A percentile compares a stretch with the other conserved stretches of the same genome.
Evolutionary conservation across 768 basidiomycete genomes (phyloP).

Genomic region (Rhodotorula sphaerocarpa): DNA sequence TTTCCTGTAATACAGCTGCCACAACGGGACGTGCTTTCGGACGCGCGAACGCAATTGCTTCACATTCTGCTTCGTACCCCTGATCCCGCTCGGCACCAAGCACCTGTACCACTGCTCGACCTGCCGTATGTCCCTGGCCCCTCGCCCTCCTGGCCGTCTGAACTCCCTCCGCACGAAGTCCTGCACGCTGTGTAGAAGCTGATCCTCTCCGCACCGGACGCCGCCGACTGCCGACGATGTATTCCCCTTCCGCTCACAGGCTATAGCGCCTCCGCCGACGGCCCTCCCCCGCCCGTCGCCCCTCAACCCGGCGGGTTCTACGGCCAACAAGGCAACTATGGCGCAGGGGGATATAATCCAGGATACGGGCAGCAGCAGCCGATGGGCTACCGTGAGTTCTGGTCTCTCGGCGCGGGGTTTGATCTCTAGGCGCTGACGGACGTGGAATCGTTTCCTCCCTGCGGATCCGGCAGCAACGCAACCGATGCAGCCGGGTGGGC

Average conservation of each 20-base stretch:
- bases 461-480: background rate
- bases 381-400: constrained; percentile 22
- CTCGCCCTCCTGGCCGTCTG: too few species aligned
- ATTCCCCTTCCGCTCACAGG: constrained; percentile 1
- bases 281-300: constrained; percentile 13
- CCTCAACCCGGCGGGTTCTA: constrained; percentile 12
- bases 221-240: too few species aligned
- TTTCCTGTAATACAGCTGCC: background rate
- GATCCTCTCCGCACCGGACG: too few species aligned
- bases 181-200: too few species aligned
- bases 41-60: constrained; percentile 16
- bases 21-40: background rate
- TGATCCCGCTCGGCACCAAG: constrained; percentile 16
- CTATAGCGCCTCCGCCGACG: constrained; percentile 19
- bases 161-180: too few species aligned
- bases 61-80: constrained; percentile 26
- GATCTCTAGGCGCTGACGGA: too few species aligned
- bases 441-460: too few species aligned
- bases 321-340: constrained; percentile 1
- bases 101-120: constrained; percentile 28
- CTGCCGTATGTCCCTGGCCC: constrained; percentile 5
- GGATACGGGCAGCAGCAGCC: background rate
- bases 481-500: constrained; percentile 18
- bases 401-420: too few species aligned
- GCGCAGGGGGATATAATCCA: constrained; percentile 4